phyloP scores from a whole-genome alignment of 345 rosid species.

The Brassica rapa region DNA sequence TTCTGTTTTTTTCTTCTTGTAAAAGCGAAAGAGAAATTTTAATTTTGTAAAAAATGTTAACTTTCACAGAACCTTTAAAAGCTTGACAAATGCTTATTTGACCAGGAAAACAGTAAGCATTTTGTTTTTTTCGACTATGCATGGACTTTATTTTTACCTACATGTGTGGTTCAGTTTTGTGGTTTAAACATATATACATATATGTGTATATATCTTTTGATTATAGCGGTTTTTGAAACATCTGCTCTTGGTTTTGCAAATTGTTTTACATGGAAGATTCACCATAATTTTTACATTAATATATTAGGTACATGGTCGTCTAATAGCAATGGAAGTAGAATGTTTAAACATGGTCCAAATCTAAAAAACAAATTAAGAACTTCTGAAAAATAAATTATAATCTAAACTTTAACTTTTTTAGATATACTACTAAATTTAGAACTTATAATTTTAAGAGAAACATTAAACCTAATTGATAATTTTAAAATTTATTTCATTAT shows the following conservation, averaged over 20 bases:
- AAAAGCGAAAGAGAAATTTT: background rate
- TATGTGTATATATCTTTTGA: background rate
- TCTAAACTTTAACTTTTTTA: no score
- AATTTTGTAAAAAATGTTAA: slow-evolving; percentile 4
- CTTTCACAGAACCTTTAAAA: slow-evolving; percentile 17
- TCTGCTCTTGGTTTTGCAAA: background rate
- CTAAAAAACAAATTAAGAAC: no score
- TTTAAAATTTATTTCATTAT: no score
- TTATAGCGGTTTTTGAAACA: background rate
- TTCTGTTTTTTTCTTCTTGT: background rate
- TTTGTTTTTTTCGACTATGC: background rate
- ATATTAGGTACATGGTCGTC: no score
- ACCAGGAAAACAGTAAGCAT: slow-evolving; percentile 17
- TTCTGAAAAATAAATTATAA: no score
- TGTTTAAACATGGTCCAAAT: no score
- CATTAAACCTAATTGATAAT: no score
- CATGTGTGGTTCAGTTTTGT: background rate
- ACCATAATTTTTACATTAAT: background rate
- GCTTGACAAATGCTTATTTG: slow-evolving; percentile 19
- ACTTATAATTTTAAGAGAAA: no score
- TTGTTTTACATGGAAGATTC: background rate
- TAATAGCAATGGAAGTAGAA: no score
- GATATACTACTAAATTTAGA: no score
- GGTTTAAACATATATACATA: background rate
- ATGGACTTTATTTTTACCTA: slow-evolving; percentile 7